Percentiles rank a stretch among this genome's conserved stretches.
Evolutionary conservation across 2,329 filamentous ascomycete genomes (phyloP).

Genomic region (Penicillium freii): DNA sequence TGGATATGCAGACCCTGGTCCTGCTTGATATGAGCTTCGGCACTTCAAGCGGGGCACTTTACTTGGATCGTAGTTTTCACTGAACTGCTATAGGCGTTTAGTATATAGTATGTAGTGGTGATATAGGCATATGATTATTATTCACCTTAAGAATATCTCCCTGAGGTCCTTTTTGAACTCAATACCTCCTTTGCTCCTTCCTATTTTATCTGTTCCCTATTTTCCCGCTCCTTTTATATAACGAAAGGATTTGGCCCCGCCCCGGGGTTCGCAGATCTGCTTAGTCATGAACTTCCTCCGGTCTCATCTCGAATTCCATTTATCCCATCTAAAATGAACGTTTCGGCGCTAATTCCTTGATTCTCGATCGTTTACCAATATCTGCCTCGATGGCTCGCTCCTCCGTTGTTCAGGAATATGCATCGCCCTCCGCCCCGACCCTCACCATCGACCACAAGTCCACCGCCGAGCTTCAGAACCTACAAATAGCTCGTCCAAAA

Average conservation of each 20-base stretch:
- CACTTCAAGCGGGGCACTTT: neutral
- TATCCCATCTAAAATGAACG: neutral
- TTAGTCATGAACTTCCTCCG: neutral
- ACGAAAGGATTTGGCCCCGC: neutral
- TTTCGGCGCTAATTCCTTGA: neutral
- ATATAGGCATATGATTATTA: neutral
- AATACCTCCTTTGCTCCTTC: neutral
- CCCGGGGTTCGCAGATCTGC: neutral
- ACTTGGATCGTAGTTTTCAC: neutral
- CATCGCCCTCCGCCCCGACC: slow-evolving; percentile 43
- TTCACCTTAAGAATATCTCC: too few species aligned
- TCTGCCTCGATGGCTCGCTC: slow-evolving; percentile 40
- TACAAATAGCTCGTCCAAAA: slow-evolving; percentile 74
- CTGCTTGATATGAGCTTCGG: neutral
- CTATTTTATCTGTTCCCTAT: neutral
- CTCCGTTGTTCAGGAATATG: slow-evolving; percentile 52
- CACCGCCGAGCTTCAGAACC: slow-evolving; percentile 52
- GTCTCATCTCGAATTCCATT: slow-evolving; percentile 3
- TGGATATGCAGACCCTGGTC: neutral
- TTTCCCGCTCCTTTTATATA: too few species aligned
- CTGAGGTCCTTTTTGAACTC: too few species aligned
- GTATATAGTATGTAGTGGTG: neutral
- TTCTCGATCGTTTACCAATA: neutral
- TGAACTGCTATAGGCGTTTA: neutral
- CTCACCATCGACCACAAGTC: slow-evolving; percentile 54